These are phyloP conservation scores for Phytophthora syringae DNA, from an alignment of 352 stramenopile genomes.

Conservation along the genomic window DNA sequence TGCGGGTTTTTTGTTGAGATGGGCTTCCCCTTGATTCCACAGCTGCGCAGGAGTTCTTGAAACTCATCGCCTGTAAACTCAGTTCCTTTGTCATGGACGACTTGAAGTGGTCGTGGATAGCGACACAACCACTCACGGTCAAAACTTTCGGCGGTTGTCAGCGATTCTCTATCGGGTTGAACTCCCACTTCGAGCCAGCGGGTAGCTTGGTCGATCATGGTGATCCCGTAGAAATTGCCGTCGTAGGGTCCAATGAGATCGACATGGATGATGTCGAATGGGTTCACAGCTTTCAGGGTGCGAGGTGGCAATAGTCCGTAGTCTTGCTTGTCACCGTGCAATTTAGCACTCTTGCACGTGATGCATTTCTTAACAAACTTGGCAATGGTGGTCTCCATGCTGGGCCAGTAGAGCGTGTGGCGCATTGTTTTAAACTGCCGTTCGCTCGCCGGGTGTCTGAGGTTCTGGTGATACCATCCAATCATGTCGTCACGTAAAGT, in stretches of 20 bases:
- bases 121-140: conserved; percentile 13
- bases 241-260: conserved; percentile 6
- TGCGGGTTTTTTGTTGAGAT: conserved; percentile 17
- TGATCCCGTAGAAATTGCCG: conserved; percentile 7
- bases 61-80: conserved; percentile 20
- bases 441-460: background rate
- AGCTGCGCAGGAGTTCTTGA: background rate
- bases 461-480: too few relatives aligned
- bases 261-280: conserved; percentile 15
- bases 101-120: conserved; percentile 1
- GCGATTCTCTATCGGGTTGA: background rate
- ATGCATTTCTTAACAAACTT: background rate
- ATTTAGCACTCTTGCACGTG: background rate
- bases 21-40: conserved; percentile 11
- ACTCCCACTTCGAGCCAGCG: conserved; percentile 15
- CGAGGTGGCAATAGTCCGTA: too few relatives aligned
- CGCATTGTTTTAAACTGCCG: background rate
- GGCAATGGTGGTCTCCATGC: background rate
- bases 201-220: conserved; percentile 9
- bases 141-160: conserved; percentile 11
- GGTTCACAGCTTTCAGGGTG: too few relatives aligned
- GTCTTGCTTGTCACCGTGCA: background rate
- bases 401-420: background rate
- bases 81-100: conserved; percentile 8
- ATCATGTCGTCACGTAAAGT: too few relatives aligned